Evolutionary conservation across 1,284 basidiomycete genomes (phyloP).

Genomic region (Trichosporon faecale): DNA sequence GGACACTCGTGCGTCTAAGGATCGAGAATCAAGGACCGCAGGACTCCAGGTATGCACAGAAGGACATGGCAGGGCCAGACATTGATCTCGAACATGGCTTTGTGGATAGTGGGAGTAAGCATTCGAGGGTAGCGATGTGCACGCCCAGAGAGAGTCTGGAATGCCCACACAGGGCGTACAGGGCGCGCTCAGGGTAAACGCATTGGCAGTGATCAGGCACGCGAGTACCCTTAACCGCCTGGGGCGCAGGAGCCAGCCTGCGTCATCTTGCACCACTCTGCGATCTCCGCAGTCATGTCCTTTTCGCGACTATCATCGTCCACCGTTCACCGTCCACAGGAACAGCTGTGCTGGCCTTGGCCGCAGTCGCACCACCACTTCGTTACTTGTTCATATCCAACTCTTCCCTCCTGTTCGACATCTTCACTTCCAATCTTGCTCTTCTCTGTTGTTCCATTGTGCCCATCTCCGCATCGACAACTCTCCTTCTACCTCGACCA

Average conservation of each 20-base stretch:
- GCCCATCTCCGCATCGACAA: no score
- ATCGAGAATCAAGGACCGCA: no score
- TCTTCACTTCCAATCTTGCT: neutral
- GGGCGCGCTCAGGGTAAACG: neutral
- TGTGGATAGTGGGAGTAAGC: neutral
- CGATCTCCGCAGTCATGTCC: neutral
- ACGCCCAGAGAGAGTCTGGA: neutral
- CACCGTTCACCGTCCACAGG: neutral
- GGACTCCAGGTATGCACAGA: neutral
- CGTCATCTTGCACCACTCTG: neutral
- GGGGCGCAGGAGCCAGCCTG: neutral
- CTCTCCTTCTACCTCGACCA: neutral
- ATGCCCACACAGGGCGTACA: neutral
- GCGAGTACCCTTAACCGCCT: neutral
- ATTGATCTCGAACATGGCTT: neutral
- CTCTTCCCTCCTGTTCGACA: neutral
- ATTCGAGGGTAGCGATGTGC: neutral
- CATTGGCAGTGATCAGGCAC: constrained; percentile 2
- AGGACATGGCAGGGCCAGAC: neutral
- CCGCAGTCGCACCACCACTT: neutral
- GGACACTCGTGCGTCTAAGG: no score
- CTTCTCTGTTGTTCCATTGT: neutral
- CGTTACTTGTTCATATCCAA: neutral
- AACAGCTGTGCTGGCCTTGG: neutral
- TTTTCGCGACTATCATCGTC: neutral